phyloP scores from a whole-genome alignment of 192 early-diverging fungal species.

The Coemansia sp. region DNA sequence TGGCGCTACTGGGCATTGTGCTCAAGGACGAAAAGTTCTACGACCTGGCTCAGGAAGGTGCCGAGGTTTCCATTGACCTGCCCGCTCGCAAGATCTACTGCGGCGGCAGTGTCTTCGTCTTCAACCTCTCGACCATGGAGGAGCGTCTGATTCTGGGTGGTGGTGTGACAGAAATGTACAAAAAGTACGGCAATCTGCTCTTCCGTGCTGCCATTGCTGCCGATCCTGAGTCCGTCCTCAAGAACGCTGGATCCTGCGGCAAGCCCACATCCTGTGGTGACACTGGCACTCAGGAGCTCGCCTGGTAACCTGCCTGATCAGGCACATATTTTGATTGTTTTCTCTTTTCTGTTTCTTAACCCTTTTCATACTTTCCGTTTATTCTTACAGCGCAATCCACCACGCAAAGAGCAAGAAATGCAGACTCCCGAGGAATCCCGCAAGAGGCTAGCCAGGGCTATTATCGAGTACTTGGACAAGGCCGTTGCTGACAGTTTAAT shows the following conservation, averaged over 20 bases:
- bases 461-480: conserved; percentile 54
- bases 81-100: conserved; percentile 64
- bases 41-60: conserved; percentile 69
- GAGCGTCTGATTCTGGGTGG: conserved; percentile 71
- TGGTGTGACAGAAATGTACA: conserved; percentile 80
- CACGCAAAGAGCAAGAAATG: conserved; percentile 3
- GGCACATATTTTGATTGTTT: not conserved
- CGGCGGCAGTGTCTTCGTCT: conserved; percentile 58
- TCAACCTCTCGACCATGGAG: conserved; percentile 70
- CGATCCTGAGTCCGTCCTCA: conserved; percentile 55
- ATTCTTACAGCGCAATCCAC: conserved; percentile 3
- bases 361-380: not conserved
- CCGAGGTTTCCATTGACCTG: conserved; percentile 69
- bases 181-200: conserved; percentile 69
- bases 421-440: conserved; percentile 19
- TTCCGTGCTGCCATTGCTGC: conserved; percentile 72
- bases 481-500: conserved; percentile 38
- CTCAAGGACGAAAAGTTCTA: conserved; percentile 76
- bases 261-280: conserved; percentile 48
- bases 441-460: conserved; percentile 44
- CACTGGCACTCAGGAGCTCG: conserved; percentile 42
- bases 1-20: conserved; percentile 75
- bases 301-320: conserved; percentile 30
- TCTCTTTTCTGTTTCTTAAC: conserved; percentile 4
- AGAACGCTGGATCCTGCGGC: conserved; percentile 49